Conservation (phyloP, 495 filamentous ascomycete species). For the Penicillium taxi region DNA sequence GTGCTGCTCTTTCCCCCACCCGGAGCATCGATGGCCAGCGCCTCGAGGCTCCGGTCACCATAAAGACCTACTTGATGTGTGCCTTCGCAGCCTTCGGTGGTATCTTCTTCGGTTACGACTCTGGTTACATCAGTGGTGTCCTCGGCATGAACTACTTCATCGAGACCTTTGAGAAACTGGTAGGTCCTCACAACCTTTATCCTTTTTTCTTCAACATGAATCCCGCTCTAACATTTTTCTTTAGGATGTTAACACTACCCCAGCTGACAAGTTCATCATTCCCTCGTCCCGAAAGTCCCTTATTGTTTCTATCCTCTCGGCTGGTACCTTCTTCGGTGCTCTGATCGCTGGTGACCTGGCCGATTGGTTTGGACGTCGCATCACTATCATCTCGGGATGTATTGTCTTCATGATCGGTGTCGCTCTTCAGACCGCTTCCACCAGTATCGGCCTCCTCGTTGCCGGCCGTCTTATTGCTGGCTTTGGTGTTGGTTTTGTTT, state of each 20-base stretch:
- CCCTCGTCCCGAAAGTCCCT: constrained; percentile 48
- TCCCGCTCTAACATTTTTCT: neutral
- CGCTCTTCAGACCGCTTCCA: constrained; percentile 51
- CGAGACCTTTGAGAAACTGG: constrained; percentile 31
- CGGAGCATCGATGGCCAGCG: constrained; percentile 34
- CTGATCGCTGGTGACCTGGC: constrained; percentile 62
- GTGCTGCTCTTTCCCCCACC: constrained; percentile 11
- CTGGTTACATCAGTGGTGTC: constrained; percentile 50
- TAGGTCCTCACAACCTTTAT: constrained; percentile 8
- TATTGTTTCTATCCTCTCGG: constrained; percentile 66
- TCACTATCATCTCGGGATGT: constrained; percentile 60
- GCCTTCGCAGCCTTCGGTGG: constrained; percentile 53
- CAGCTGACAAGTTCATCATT: constrained; percentile 31
- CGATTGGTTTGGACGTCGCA: constrained; percentile 59
- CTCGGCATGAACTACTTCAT: constrained; percentile 47
- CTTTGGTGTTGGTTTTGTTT: constrained; percentile 67
- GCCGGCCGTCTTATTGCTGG: constrained; percentile 65
- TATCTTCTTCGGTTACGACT: constrained; percentile 50
- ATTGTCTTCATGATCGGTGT: constrained; percentile 56
- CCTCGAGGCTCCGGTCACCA: constrained; percentile 55
- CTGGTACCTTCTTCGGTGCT: constrained; percentile 70
- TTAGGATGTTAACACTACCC: constrained; percentile 20
- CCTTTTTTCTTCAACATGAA: neutral
- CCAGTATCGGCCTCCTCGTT: constrained; percentile 47
- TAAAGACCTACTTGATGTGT: constrained; percentile 55